Percentiles rank a stretch among this genome's conserved stretches.
These are phyloP conservation scores for Citrus sp. DNA, from an alignment of 345 rosid genomes.

Conservation along the genomic window DNA sequence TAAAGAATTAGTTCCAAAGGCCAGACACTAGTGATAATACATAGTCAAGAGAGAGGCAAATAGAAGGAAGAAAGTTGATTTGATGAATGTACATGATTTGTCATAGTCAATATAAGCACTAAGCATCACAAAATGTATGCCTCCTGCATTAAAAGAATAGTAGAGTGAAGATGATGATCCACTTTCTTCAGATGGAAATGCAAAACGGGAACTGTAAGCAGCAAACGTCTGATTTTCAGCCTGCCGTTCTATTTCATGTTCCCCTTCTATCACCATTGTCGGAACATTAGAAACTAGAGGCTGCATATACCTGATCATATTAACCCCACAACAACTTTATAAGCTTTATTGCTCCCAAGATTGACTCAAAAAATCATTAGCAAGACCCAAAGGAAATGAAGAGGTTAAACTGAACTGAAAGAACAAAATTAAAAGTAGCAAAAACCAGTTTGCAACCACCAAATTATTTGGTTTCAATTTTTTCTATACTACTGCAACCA, in stretches of 20 bases:
- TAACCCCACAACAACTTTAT: neutral
- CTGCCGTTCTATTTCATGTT: conserved; percentile 81
- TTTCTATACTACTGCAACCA: neutral
- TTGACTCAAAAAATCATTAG: neutral
- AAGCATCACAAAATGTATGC: conserved; percentile 87
- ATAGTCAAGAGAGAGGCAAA: neutral
- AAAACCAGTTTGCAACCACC: neutral
- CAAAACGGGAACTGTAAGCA: conserved; percentile 83
- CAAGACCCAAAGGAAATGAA: conserved; percentile 6
- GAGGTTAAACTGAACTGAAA: neutral
- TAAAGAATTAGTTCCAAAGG: neutral
- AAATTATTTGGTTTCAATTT: neutral
- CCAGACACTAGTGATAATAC: neutral
- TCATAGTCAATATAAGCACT: conserved; percentile 65
- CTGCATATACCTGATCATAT: conserved; percentile 73
- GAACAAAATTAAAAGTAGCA: neutral
- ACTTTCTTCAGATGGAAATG: conserved; percentile 73
- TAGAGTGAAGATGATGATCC: conserved; percentile 70
- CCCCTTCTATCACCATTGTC: conserved; percentile 82
- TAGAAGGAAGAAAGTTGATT: conserved; percentile 1
- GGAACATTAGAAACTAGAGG: conserved; percentile 65
- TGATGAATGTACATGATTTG: conserved; percentile 46
- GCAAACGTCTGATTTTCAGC: conserved; percentile 60
- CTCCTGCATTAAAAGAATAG: conserved; percentile 91
- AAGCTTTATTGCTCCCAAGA: neutral